These are phyloP conservation scores for Myxozyma geophila DNA, from an alignment of 805 yeast species.

Conservation along the genomic window DNA sequence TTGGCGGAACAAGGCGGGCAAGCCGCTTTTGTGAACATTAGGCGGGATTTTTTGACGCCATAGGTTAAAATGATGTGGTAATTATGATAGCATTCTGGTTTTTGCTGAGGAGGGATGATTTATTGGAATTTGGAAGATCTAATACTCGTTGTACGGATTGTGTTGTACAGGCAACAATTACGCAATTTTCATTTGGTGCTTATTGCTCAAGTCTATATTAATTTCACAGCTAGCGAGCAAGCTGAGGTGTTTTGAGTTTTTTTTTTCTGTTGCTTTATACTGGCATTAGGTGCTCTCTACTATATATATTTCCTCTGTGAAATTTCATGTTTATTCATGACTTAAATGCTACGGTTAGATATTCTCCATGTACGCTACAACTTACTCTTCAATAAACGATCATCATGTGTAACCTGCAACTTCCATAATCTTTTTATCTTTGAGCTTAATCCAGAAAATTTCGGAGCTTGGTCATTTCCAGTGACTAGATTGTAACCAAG, in stretches of 20 bases:
- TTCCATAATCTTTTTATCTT: conserved; percentile 15
- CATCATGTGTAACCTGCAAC: conserved; percentile 21
- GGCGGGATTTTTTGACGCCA: conserved; percentile 29
- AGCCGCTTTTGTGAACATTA: conserved; percentile 31
- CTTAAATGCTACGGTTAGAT: too few species aligned
- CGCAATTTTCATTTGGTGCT: too few species aligned
- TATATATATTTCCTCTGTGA: not conserved
- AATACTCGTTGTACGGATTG: too few species aligned
- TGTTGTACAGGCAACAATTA: too few species aligned
- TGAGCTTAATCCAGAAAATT: not conserved
- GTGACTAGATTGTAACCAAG: conserved; percentile 4
- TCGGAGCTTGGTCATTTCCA: not conserved
- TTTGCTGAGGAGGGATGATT: not conserved
- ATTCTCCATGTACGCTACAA: not conserved
- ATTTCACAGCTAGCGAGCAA: not conserved
- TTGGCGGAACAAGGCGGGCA: conserved; percentile 35
- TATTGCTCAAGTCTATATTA: not conserved
- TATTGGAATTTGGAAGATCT: too few species aligned
- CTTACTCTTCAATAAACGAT: not conserved
- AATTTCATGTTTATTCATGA: not conserved
- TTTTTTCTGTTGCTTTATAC: not conserved
- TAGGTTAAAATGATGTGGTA: not conserved
- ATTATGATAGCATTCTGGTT: not conserved
- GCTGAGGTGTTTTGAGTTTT: not conserved
- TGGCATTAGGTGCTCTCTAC: not conserved